Percentiles rank a stretch among this genome's conserved stretches.
Evolutionary conservation across 345 rosid genomes (phyloP).

Genomic region (Jatropha curcas): DNA sequence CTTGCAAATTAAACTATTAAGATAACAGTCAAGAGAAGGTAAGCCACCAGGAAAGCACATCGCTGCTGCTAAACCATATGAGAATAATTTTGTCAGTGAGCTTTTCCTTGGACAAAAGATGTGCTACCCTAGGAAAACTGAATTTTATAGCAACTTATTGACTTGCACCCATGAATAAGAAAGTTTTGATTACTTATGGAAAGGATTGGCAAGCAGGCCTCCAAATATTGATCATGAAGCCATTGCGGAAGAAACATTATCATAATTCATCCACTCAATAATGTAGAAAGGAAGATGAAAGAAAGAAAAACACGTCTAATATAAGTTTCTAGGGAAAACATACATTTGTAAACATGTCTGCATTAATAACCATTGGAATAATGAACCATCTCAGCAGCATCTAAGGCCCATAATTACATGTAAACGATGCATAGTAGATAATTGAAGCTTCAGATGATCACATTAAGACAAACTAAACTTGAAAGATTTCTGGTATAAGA

Average conservation of each 20-base stretch:
- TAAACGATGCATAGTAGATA: neutral
- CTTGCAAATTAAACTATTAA: neutral
- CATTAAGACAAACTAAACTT: neutral
- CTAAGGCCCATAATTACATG: neutral
- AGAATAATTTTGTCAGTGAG: neutral
- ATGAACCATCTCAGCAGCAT: neutral
- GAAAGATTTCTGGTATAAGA: neutral
- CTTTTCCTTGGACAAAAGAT: neutral
- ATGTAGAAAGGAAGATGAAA: neutral
- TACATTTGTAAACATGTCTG: neutral
- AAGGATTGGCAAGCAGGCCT: neutral
- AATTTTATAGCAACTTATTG: neutral
- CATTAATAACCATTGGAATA: neutral
- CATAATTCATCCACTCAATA: neutral
- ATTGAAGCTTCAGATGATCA: neutral
- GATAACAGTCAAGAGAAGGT: neutral
- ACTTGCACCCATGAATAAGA: neutral
- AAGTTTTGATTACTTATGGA: neutral
- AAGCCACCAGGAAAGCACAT: neutral
- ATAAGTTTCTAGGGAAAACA: neutral
- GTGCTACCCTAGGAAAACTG: neutral
- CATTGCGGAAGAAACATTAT: neutral
- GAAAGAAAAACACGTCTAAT: neutral
- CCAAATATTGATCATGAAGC: neutral
- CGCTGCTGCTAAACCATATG: constrained; percentile 1